phyloP scores from a whole-genome alignment of 805 yeast genomes.

The Metschnikowia hibisci region DNA sequence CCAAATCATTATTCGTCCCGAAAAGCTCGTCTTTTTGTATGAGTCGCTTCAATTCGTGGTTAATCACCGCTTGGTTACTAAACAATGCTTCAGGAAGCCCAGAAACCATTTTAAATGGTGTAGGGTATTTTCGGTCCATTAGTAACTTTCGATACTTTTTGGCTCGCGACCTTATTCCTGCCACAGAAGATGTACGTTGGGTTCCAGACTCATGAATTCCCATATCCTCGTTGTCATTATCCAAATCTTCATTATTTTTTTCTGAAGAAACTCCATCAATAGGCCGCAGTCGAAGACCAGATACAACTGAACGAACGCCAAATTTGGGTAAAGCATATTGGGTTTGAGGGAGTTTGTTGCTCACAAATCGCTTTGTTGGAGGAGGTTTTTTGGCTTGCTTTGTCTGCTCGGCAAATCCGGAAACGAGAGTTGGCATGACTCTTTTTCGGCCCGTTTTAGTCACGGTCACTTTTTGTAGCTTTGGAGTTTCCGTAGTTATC shows the following conservation, averaged over 20 bases:
- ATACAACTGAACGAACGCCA: conserved; percentile 63
- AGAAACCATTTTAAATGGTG: conserved; percentile 33
- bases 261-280: conserved; percentile 11
- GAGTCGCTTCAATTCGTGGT: conserved; percentile 28
- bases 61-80: conserved; percentile 30
- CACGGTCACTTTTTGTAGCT: conserved; percentile 48
- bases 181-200: conserved; percentile 23
- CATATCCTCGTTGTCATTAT: conserved; percentile 50
- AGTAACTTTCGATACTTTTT: conserved; percentile 28
- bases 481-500: conserved; percentile 3
- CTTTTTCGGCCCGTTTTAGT: conserved; percentile 75
- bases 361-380: conserved; percentile 1
- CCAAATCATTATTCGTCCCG: conserved; percentile 20
- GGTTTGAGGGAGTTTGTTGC: conserved; percentile 39
- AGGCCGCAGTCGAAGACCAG: conserved; percentile 35
- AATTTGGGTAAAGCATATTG: conserved; percentile 53
- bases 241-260: conserved; percentile 27
- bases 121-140: conserved; percentile 34
- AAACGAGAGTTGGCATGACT: conserved; percentile 65
- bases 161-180: conserved; percentile 31
- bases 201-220: conserved; percentile 25
- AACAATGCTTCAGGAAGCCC: conserved; percentile 35
- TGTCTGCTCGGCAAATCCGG: conserved; percentile 35
- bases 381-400: conserved; percentile 10
- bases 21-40: conserved; percentile 21